Percentiles rank a stretch among this genome's conserved stretches.
Conservation (phyloP, 768 basidiomycete genomes). For the Mycena venus region DNA sequence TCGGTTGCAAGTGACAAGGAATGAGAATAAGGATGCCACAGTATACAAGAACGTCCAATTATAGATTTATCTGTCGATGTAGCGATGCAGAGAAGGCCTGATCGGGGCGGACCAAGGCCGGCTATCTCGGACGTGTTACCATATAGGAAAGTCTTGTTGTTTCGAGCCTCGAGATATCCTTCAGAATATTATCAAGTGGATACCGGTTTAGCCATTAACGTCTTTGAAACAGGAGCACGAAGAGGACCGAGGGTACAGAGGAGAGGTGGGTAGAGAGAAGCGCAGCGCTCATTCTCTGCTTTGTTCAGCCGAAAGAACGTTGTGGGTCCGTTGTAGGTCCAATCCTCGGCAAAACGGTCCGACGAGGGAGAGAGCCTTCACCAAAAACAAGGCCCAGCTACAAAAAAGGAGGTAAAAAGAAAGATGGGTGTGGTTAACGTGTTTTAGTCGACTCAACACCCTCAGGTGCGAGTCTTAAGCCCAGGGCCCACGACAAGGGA, state of each 20-base stretch:
- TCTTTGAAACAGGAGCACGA: no score
- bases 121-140: neutral
- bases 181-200: no score
- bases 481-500: neutral
- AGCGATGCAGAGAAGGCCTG: neutral
- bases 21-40: neutral
- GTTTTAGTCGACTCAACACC: neutral
- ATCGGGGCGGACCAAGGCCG: slow-evolving; percentile 10
- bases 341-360: no score
- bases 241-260: no score
- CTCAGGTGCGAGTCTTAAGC: neutral
- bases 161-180: neutral
- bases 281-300: no score
- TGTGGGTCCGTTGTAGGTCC: no score
- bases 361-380: no score
- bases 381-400: no score
- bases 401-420: no score
- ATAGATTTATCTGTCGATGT: neutral
- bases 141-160: neutral
- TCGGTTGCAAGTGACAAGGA: neutral
- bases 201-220: no score
- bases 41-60: neutral
- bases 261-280: no score
- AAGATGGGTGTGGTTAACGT: neutral
- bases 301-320: no score